Evolutionary conservation across 345 rosid species (phyloP), one percentile per base, ranked within the genome.

Genomic region (Anacardium occidentale): DNA sequence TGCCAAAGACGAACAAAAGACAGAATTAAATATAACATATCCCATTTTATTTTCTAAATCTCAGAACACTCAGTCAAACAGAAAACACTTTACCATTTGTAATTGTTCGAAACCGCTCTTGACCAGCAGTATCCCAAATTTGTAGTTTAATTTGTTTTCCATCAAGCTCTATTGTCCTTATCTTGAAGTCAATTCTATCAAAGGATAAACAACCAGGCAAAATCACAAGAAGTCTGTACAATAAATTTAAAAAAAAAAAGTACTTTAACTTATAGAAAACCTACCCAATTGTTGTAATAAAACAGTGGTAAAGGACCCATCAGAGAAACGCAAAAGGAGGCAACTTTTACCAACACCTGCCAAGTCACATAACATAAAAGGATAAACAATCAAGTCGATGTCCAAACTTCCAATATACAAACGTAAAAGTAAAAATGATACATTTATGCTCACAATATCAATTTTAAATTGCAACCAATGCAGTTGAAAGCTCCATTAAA

Each of bases 81-180:
- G n/a, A 0, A 29, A 65, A 48, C 26, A 79, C 88, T 84, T 45
- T 1, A 94, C 98, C 98, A 45, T 95, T 92, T 75, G 97, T 94
- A 77, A 94, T 94, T 15, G 96, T 91, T 76, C 96, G 85, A 74
- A 91, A 91, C 48, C 93, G 83, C 74, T 91, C 96, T 69, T 91
- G 96, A 55, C 96, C 96, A 67, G 96, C 96, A 48, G 85, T 94
- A 70, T 92, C 98, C 98, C 98, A 94, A 21, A 94, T 94, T 81
- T 94, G 98, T 69, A 92, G 82, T 82, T 94, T 94, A 83, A 94
- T 92, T 75, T 94, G 80, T 82, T 92, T 94, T 18, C 93, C 95
- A 86, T 94, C 98, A 32, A 94, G 91, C 83, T 94, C 98, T 72
- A 92, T 87, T 55, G 98, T 94, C 77, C 98, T 77, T 80, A 94